Conservation (phyloP, 305 asterid species). For the Solanum aculeatissimum region DNA sequence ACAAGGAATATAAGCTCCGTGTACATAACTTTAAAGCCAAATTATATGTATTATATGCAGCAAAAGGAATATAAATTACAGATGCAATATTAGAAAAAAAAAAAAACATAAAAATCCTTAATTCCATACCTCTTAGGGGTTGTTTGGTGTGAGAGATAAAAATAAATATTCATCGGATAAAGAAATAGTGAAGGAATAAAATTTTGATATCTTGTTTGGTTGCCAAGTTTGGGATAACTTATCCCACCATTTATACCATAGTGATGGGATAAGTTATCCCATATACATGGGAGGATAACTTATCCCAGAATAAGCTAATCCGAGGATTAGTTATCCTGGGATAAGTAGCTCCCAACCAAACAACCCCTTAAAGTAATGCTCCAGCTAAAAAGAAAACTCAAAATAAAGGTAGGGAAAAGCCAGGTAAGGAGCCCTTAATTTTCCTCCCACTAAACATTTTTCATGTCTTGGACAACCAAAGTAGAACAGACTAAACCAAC, state of each 20-base stretch:
- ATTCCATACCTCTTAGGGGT: slow-evolving; percentile 9
- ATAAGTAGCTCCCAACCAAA: no score
- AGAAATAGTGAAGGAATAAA: no score
- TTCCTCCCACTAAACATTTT: slow-evolving; percentile 4
- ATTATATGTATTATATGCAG: background rate
- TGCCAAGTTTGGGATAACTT: no score
- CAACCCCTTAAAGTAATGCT: slow-evolving; percentile 15
- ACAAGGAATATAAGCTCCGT: background rate
- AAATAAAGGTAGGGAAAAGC: background rate
- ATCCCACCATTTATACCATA: no score
- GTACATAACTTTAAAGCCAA: background rate
- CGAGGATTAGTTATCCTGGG: no score
- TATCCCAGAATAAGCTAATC: no score
- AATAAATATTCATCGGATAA: no score
- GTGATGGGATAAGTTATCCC: no score
- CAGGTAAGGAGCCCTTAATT: background rate
- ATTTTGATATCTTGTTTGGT: no score
- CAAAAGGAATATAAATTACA: background rate
- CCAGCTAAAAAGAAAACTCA: slow-evolving; percentile 14
- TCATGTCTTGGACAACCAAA: slow-evolving; percentile 4
- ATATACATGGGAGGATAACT: no score
- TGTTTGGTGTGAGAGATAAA: no score
- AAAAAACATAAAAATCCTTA: background rate
- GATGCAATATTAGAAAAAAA: background rate
- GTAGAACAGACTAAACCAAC: background rate